Conservation (phyloP, 768 basidiomycete genomes). For the Galerina sulciceps region DNA sequence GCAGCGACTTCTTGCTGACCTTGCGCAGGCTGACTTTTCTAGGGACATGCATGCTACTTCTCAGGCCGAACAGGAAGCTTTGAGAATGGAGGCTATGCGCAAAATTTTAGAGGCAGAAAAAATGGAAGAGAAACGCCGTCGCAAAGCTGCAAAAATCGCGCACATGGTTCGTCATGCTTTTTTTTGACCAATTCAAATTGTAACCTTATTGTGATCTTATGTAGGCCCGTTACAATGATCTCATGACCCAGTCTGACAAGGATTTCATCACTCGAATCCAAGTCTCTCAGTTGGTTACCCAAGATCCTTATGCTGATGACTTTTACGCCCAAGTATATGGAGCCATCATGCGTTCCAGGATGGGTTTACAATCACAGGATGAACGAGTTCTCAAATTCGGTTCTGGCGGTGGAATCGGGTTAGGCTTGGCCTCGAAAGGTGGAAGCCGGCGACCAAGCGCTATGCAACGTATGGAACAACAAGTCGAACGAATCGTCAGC, state of each 20-base stretch:
- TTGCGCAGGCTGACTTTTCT: constrained; percentile 69
- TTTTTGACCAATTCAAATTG: not conserved
- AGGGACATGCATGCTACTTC: constrained; percentile 65
- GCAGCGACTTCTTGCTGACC: constrained; percentile 76
- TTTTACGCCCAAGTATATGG: constrained; percentile 98
- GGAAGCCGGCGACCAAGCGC: constrained; percentile 77
- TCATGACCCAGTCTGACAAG: constrained; percentile 98
- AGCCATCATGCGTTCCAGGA: constrained; percentile 77
- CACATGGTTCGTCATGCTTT: constrained; percentile 66
- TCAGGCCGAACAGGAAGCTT: constrained; percentile 67
- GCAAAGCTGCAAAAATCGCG: constrained; percentile 84
- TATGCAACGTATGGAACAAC: constrained; percentile 92
- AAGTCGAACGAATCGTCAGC: constrained; percentile 95
- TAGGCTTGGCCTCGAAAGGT: constrained; percentile 75
- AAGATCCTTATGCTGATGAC: constrained; percentile 97
- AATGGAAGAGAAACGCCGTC: constrained; percentile 83
- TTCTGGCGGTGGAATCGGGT: constrained; percentile 81
- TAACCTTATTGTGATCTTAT: constrained; percentile 14
- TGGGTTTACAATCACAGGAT: constrained; percentile 73
- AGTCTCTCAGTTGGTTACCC: constrained; percentile 95
- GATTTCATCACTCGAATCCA: constrained; percentile 99
- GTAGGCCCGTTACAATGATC: constrained; percentile 91
- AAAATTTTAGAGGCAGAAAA: constrained; percentile 91
- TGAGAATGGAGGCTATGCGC: constrained; percentile 80
- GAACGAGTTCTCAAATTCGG: constrained; percentile 87